Evolutionary conservation across 768 basidiomycete genomes (phyloP).

Genomic region (Termitomyces sp.): DNA sequence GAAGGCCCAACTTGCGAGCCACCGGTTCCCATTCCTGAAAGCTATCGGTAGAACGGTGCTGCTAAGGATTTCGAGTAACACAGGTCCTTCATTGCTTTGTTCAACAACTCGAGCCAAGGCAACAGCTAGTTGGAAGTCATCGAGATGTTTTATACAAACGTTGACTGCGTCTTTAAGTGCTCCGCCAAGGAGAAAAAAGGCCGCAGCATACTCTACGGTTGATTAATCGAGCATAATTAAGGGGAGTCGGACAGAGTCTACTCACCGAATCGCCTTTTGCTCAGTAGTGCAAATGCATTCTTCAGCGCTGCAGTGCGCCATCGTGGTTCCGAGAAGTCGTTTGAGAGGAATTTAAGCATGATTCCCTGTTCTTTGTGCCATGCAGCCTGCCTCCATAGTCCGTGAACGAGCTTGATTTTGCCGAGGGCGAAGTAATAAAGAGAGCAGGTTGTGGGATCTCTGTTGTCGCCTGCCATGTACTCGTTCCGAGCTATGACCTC

Average conservation of each 20-base stretch:
- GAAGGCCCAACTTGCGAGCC: conserved; percentile 94
- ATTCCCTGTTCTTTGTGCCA: conserved; percentile 87
- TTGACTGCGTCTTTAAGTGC: conserved; percentile 88
- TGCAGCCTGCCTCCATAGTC: conserved; percentile 92
- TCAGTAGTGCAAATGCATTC: conserved; percentile 90
- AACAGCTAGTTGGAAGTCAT: conserved; percentile 88
- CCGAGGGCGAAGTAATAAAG: conserved; percentile 94
- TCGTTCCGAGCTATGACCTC: conserved; percentile 90
- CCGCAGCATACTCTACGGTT: conserved; percentile 88
- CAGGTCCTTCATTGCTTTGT: conserved; percentile 74
- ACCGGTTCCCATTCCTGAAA: conserved; percentile 84
- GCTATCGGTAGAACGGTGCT: conserved; percentile 78
- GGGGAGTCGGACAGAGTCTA: conserved; percentile 4
- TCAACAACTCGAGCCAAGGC: conserved; percentile 85
- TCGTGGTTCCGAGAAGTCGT: conserved; percentile 79
- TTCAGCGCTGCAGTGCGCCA: conserved; percentile 95
- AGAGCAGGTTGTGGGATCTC: conserved; percentile 87
- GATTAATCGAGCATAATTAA: background rate
- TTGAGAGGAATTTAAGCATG: conserved; percentile 90
- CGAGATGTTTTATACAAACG: conserved; percentile 83
- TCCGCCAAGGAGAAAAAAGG: conserved; percentile 92
- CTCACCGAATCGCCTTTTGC: conserved; percentile 90
- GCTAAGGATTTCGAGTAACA: conserved; percentile 68
- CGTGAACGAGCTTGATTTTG: conserved; percentile 88
- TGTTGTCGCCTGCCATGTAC: conserved; percentile 82